A percentile compares a stretch with the other conserved stretches of the same genome.
phyloP scores from a whole-genome alignment of 2,329 filamentous ascomycete genomes.

The Colletotrichum truncatum region DNA sequence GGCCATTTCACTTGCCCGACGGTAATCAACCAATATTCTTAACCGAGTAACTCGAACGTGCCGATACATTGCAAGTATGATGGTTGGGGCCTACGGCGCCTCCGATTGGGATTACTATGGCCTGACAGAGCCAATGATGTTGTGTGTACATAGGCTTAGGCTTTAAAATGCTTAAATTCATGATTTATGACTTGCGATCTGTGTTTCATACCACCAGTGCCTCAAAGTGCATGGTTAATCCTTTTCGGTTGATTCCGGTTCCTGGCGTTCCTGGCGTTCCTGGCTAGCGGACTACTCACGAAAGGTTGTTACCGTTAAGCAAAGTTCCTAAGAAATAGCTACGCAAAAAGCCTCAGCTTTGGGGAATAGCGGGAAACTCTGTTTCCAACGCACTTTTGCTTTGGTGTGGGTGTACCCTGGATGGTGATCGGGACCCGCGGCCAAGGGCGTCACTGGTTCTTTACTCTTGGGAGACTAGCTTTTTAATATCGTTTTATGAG shows the following conservation, averaged over 20 bases:
- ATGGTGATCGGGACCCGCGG: not conserved
- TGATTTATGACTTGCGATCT: not conserved
- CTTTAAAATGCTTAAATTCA: not conserved
- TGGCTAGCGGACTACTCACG: not conserved
- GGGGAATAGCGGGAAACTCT: not conserved
- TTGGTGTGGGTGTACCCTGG: not conserved
- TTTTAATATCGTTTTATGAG: not conserved
- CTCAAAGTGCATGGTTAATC: not conserved
- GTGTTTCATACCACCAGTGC: not conserved
- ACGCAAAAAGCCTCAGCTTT: not conserved
- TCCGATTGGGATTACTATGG: not conserved
- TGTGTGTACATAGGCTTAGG: constrained; percentile 13
- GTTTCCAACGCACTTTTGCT: not conserved
- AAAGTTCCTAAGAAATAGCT: not conserved
- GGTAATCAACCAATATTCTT: constrained; percentile 1
- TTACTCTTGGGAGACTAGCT: not conserved
- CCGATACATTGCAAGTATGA: not conserved
- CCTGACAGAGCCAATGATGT: not conserved
- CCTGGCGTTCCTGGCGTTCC: no score
- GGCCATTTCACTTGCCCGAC: not conserved
- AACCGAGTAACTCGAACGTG: not conserved
- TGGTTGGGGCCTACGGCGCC: not conserved
- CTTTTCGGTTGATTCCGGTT: not conserved
- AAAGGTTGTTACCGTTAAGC: not conserved
- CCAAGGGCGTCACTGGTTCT: not conserved